Evolutionary conservation across 345 rosid genomes (phyloP).

Genomic region (Hibiscus syriacus): DNA sequence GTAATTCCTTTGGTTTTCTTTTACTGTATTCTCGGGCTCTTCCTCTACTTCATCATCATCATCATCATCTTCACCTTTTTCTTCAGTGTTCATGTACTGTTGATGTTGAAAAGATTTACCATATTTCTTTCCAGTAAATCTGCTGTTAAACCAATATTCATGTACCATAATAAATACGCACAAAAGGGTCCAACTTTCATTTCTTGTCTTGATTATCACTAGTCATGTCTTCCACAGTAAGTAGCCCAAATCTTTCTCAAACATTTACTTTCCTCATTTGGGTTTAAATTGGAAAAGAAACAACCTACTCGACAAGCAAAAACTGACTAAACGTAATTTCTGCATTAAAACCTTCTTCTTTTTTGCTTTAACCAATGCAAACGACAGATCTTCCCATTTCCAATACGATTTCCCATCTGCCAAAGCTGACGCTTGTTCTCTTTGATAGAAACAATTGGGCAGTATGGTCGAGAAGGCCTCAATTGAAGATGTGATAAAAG

Average conservation of each 20-base stretch:
- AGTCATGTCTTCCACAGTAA: conserved; percentile 44
- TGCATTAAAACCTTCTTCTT: conserved; percentile 5
- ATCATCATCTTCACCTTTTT: not conserved
- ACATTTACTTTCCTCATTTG: conserved; percentile 53
- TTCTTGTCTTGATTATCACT: conserved; percentile 35
- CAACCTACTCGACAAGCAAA: conserved; percentile 17
- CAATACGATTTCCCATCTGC: not conserved
- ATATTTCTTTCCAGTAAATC: not conserved
- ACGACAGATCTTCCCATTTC: not conserved
- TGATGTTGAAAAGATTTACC: not conserved
- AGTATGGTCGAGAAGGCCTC: conserved; percentile 96
- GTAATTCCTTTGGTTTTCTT: conserved; percentile 13
- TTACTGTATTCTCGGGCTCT: not conserved
- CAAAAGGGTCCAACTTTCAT: conserved; percentile 12
- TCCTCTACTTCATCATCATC: conserved; percentile 8
- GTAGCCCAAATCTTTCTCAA: conserved; percentile 21
- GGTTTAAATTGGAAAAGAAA: conserved; percentile 21
- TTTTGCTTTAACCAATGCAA: conserved; percentile 11
- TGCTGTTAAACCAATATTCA: not conserved
- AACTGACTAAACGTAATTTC: conserved; percentile 10
- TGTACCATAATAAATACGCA: not conserved
- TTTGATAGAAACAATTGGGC: conserved; percentile 77
- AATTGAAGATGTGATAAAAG: conserved; percentile 97
- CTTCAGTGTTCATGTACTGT: not conserved
- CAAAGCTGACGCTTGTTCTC: not conserved